Evolutionary conservation across 108 stramenopile species (phyloP).

Genomic region (Schizochytrium sp.): DNA sequence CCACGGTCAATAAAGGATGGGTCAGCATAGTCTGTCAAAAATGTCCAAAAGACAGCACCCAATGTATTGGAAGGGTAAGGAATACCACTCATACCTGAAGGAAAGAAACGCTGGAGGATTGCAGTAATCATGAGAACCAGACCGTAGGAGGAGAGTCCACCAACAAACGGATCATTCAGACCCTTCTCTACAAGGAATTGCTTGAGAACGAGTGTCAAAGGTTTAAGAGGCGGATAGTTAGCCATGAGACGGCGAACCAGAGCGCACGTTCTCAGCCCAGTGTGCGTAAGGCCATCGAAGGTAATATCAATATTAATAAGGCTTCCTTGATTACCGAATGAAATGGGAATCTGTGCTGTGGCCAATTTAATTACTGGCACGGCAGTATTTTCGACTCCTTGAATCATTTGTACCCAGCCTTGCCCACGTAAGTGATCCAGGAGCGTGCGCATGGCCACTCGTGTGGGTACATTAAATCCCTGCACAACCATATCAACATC

Average conservation of each 20-base stretch:
- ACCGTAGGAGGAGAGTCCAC: conserved; percentile 94
- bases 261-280: conserved; percentile 61
- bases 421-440: conserved; percentile 15
- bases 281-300: conserved; percentile 90
- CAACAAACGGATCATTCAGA: conserved; percentile 93
- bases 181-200: conserved; percentile 87
- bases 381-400: conserved; percentile 4
- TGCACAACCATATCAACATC: conserved; percentile 57
- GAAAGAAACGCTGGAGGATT: conserved; percentile 75
- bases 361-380: conserved; percentile 33
- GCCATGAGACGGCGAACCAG: conserved; percentile 63
- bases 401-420: conserved; percentile 56
- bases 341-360: conserved; percentile 52
- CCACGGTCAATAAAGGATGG: conserved; percentile 21
- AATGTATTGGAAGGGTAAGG: neutral
- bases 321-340: conserved; percentile 52
- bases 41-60: neutral
- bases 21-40: conserved; percentile 12
- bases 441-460: conserved; percentile 32
- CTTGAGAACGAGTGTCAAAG: conserved; percentile 87
- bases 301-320: conserved; percentile 86
- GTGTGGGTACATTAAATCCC: conserved; percentile 9
- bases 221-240: conserved; percentile 73
- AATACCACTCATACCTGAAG: neutral
- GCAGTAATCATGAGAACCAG: conserved; percentile 86